Conservation (phyloP, 2,329 filamentous ascomycete genomes). For the Colletotrichum trifolii region DNA sequence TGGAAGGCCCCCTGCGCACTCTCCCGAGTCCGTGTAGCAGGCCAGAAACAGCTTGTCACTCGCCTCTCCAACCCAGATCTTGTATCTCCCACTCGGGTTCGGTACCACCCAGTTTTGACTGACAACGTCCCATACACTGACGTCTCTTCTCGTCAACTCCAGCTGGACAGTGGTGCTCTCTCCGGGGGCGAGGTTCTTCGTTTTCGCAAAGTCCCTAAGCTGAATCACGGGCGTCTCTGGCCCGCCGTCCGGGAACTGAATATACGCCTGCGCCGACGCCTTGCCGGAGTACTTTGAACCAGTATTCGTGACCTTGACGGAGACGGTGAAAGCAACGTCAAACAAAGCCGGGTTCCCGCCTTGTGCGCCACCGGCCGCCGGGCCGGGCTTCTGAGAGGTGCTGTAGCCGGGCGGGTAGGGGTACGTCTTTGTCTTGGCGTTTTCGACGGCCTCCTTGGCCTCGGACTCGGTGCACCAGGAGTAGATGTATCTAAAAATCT, state of each 20-base stretch:
- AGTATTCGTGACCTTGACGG: constrained; percentile 63
- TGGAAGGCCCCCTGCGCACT: constrained; percentile 24
- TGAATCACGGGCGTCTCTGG: constrained; percentile 74
- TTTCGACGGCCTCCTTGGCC: constrained; percentile 53
- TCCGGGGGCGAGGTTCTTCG: constrained; percentile 63
- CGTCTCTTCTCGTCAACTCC: constrained; percentile 72
- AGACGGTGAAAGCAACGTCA: constrained; percentile 56
- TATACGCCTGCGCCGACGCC: constrained; percentile 58
- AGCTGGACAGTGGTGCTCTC: constrained; percentile 66
- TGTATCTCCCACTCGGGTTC: constrained; percentile 48
- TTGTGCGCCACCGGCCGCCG: constrained; percentile 74
- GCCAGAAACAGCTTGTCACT: constrained; percentile 45
- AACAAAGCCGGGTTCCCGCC: constrained; percentile 77
- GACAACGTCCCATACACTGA: constrained; percentile 78
- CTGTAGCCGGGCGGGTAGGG: constrained; percentile 75
- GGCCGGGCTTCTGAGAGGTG: constrained; percentile 53
- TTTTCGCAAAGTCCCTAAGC: constrained; percentile 80
- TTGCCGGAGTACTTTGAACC: constrained; percentile 57
- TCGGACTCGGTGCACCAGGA: constrained; percentile 66
- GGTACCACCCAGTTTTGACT: constrained; percentile 75
- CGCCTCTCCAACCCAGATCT: constrained; percentile 52
- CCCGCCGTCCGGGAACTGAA: constrained; percentile 52
- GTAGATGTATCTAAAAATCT: constrained; percentile 75
- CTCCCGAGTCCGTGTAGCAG: constrained; percentile 34
- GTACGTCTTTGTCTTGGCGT: constrained; percentile 54